Evolutionary conservation across 2,329 filamentous ascomycete genomes (phyloP).

Genomic region (Colletotrichum siamense): DNA sequence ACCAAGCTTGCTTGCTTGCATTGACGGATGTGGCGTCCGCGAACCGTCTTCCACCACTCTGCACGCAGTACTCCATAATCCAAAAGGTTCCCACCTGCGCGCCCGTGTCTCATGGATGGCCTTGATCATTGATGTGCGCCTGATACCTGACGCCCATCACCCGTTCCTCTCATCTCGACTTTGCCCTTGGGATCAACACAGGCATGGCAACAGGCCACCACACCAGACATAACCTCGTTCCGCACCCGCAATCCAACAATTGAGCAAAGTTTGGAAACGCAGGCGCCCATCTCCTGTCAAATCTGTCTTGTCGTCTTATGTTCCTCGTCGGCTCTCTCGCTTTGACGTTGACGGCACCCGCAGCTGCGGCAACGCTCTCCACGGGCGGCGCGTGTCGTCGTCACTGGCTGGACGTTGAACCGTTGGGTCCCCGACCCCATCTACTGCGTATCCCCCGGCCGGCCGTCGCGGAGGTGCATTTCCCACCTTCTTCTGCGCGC

Average conservation of each 20-base stretch:
- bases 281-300: not conserved
- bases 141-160: conserved; percentile 17
- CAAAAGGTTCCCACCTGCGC: not conserved
- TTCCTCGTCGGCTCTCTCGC: not conserved
- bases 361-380: not conserved
- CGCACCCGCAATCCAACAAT: not conserved
- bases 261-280: conserved; percentile 14
- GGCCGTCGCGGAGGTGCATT: conserved; percentile 12
- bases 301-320: not conserved
- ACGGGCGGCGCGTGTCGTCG: not conserved
- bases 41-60: not conserved
- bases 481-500: not conserved
- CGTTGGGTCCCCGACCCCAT: not conserved
- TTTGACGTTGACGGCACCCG: not conserved
- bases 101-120: conserved; percentile 11
- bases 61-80: not conserved
- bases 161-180: conserved; percentile 20
- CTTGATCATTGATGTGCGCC: not conserved
- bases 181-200: conserved; percentile 15
- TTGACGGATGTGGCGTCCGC: not conserved
- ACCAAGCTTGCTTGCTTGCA: not conserved
- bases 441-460: not conserved
- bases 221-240: not conserved
- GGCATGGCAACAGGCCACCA: conserved; percentile 8
- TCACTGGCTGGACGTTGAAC: not conserved